Base-by-base conservation (phyloP, 257 asterid genomes). In the Plantago elongata region DNA sequence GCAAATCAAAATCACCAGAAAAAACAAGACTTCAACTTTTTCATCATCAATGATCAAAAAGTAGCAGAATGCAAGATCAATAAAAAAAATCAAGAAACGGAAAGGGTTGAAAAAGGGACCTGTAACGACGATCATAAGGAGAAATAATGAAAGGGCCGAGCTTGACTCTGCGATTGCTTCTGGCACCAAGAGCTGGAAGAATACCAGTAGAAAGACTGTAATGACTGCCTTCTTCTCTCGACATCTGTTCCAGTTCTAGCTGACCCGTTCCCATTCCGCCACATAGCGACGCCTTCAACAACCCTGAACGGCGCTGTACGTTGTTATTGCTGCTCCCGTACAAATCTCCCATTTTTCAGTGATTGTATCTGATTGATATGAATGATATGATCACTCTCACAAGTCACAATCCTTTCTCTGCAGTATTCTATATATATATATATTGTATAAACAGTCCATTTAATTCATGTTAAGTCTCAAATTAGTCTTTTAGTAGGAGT, bases 101-200 rank as follows among this genome's bases (percentile, higher is more conserved):
- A 45, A 22, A 22, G 27, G 27, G 27, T 22, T 22, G 27, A 22
- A 22, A 17, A 15, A 38, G 29, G 64, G 30, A 84, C 94, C 94
- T 85, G 80, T 83, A 85, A 58, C 75, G 82, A 63, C 65, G 86
- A 71, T 85, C 82, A 55, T 72, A 78, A 60, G 94, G 94, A 0
- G 85, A 78, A 61, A 85, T 10, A 22, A 78, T 71, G 71, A 45
- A 75, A 30, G 78, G 13, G 27, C 80, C 84, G 48, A 84, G 84
- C 75, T 61, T 76, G 37, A 73, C 79, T 34, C 69, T 68, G 49
- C 89, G 89, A 70, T 44, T 76, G 64, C 81, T 85, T 67, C 79
- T 57, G 7, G 85, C 87, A 50, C 94, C 94, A 34, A 85, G 94
- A 45, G 94, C 82, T 5, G 90, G 94, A 11, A 85, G 84, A 72